These are phyloP conservation scores for Curvularia verruculosa DNA, from an alignment of 2,329 filamentous ascomycete genomes.

Conservation along the genomic window DNA sequence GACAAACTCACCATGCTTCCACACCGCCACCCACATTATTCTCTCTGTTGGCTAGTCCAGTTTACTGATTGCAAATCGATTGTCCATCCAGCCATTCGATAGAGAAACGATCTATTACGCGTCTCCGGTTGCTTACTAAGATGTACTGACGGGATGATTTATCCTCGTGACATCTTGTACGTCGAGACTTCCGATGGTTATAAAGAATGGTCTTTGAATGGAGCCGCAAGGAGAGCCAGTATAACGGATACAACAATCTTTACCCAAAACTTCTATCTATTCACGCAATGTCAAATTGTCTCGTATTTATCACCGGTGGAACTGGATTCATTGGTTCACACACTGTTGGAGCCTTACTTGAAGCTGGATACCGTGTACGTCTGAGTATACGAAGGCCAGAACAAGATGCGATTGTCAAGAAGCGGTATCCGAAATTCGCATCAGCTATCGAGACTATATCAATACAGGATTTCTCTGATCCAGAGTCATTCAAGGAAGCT, in stretches of 20 bases:
- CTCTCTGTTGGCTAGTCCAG: background rate
- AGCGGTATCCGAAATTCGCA: background rate
- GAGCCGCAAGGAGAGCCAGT: background rate
- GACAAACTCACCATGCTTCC: background rate
- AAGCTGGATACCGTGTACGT: constrained; percentile 34
- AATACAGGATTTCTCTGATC: constrained; percentile 21
- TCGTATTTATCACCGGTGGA: constrained; percentile 38
- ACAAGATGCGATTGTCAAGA: constrained; percentile 17
- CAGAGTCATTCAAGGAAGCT: constrained; percentile 18
- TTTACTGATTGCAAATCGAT: background rate
- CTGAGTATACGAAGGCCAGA: constrained; percentile 31
- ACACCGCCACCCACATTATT: background rate
- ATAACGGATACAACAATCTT: background rate
- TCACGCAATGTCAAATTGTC: constrained; percentile 17
- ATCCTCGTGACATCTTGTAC: background rate
- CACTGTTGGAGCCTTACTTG: constrained; percentile 27
- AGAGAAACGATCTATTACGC: background rate
- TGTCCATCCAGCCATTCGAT: background rate
- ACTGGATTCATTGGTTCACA: constrained; percentile 39
- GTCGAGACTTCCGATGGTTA: background rate
- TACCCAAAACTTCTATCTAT: background rate
- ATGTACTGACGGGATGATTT: background rate
- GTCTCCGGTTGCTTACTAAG: background rate
- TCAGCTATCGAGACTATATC: constrained; percentile 18
- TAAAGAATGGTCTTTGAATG: background rate